Evolutionary conservation across 768 basidiomycete species (phyloP), one percentile per base, ranked within the genome.

Genomic region (Rhizopogon vesiculosus): DNA sequence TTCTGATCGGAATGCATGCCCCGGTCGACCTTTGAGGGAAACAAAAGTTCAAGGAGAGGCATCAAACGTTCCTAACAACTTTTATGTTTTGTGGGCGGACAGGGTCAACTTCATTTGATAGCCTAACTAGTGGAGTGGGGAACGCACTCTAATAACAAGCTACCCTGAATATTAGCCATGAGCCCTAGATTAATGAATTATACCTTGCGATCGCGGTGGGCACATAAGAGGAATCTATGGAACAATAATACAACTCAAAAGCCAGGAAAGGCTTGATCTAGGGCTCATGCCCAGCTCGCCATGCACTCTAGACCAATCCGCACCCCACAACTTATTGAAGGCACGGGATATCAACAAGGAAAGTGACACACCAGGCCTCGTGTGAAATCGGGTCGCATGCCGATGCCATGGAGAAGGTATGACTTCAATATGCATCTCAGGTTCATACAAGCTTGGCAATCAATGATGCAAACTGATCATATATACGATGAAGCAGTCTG

Each of bases 1-100:
- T 67, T 67, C 67, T 68, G 59, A 66, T 68, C 62, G 51, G 55
- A 62, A 63, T 58, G 28, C 29, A 55, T 33, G 48, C 15, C 38
- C 35, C 48, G 48, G 46, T 35, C 13, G 4, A 35, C 46, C 7
- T 35, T 13, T 38, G 35, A 12, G 13, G 31, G 31, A 31, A n/a
- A 46, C 18, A 33, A 6, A 33, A 33, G 31, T 33, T 33, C 3
- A 3, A 10, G 31, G 10, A 15, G 12, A 33, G 31, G 33, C 18
- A 33, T 33, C 18, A 31, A 22, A 38, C 13, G 35, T 38, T 38
- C 12, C 35, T 38, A 43, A 43, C 22, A 22, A 13, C 10, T 43
- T 7, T 22, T 33, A 31, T 46, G 31, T 46, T 18, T 31, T 33
- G 13, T 33, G 5, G 31, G 45, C 29, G 29, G 10, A 45, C 45